Evolutionary conservation across 495 filamentous ascomycete genomes (phyloP), one percentile per base, ranked within the genome.

Genomic region (Rhizodiscina lignyota): DNA sequence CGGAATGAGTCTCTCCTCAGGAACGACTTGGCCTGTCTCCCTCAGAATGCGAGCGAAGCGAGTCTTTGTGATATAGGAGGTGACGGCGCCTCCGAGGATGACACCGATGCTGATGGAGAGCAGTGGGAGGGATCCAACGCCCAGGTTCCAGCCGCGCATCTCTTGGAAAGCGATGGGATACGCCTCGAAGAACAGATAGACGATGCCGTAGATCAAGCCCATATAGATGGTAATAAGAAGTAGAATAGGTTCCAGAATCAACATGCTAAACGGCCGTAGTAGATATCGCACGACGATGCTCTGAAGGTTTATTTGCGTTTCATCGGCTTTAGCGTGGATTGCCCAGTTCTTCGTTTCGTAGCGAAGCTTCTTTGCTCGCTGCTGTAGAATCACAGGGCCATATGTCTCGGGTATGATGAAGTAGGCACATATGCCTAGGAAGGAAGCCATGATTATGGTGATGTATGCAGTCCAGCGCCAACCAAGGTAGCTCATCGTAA

Each of bases 401-500:
- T 71, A 74, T 1, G 76, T 78, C 51, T 83, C 78, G 1, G 66
- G 66, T 11, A 74, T 56, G 32, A 68, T 53, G 23, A 76, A 47
- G 11, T 57, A 28, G 3, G 47, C 50, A 13, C 51, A 37, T 1
- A 63, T 38, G 26, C 68, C 67, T 36, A 70, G 65, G 17, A 61
- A 47, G 12, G 55, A 51, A 0, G 56, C 58, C 27, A 71, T 56
- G 39, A 82, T 74, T n/a, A 68, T 42, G 3, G 67, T 72, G 26
- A 78, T 62, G 64, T 67, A 83, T 10, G 60, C 66, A 0, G 69
- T 72, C 54, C 54, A 57, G 27, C 54, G 47, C 54, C 54, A 57
- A 21, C 54, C 52, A 4, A 57, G 48, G 33, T 51, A 49, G 17
- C 37, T 42, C 13, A 45, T 41, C 4, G 43, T 45, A 22, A 57